These are phyloP conservation scores for Linnemannia zychae DNA, from an alignment of 192 early-diverging fungal genomes.

Conservation along the genomic window DNA sequence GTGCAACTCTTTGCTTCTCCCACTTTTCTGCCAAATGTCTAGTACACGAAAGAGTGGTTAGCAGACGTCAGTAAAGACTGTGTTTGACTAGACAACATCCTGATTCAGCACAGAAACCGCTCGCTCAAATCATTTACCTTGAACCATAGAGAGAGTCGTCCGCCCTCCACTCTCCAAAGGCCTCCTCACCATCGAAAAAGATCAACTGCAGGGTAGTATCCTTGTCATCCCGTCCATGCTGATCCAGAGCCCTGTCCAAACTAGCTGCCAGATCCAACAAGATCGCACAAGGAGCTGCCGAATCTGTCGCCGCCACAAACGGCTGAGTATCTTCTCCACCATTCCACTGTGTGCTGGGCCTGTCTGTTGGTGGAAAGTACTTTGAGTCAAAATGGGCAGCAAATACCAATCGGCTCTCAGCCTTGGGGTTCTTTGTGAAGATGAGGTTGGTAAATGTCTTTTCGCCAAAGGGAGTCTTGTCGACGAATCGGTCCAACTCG, in stretches of 20 bases:
- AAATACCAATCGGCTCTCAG: conserved; percentile 80
- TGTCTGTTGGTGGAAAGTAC: conserved; percentile 68
- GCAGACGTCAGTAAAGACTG: not conserved
- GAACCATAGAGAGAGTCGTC: conserved; percentile 94
- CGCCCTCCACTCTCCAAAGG: conserved; percentile 80
- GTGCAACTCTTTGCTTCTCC: conserved; percentile 63
- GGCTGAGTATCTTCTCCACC: conserved; percentile 57
- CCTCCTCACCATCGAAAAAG: conserved; percentile 98
- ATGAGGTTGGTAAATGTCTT: conserved; percentile 90
- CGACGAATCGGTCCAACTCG: conserved; percentile 83
- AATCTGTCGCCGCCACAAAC: conserved; percentile 93
- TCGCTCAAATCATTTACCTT: conserved; percentile 53
- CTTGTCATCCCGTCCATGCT: conserved; percentile 37
- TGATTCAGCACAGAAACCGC: too few relatives aligned
- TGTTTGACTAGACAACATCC: too few relatives aligned
- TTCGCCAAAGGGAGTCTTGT: conserved; percentile 80
- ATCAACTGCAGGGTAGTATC: conserved; percentile 87
- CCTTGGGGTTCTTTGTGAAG: conserved; percentile 86
- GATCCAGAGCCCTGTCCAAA: conserved; percentile 73
- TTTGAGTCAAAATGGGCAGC: conserved; percentile 97
- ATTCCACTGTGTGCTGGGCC: conserved; percentile 7
- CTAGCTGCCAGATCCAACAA: conserved; percentile 85
- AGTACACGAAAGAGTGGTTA: not conserved
- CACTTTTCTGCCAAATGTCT: conserved; percentile 88
- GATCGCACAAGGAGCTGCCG: conserved; percentile 92